These are phyloP conservation scores for Neurospora crassa DNA, from an alignment of 2,329 filamentous ascomycete species.

Conservation along the genomic window DNA sequence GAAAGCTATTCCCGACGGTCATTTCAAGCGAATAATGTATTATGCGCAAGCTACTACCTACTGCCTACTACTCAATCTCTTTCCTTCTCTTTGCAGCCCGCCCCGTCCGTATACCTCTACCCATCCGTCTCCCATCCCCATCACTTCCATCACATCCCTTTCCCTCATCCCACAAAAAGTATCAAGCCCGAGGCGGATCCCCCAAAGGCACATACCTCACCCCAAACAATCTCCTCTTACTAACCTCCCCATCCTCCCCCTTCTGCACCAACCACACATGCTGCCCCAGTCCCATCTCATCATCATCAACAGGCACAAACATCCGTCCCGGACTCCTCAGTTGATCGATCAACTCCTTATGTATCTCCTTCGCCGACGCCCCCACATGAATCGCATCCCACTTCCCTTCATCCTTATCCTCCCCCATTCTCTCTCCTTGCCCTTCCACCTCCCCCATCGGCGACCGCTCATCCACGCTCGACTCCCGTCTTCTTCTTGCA, in stretches of 20 bases:
- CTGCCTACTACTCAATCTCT: neutral
- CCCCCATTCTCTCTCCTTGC: slow-evolving; percentile 17
- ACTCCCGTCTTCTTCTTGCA: too few relatives aligned
- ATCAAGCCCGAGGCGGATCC: slow-evolving; percentile 43
- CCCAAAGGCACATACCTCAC: slow-evolving; percentile 72
- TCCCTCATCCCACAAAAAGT: neutral
- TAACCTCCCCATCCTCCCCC: slow-evolving; percentile 51
- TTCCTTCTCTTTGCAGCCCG: neutral
- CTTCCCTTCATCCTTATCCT: slow-evolving; percentile 35
- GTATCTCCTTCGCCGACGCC: slow-evolving; percentile 68
- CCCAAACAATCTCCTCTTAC: slow-evolving; percentile 53
- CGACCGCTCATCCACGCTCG: too few relatives aligned
- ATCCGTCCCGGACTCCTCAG: slow-evolving; percentile 68
- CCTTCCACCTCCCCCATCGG: neutral
- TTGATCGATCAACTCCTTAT: slow-evolving; percentile 65
- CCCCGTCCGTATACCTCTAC: neutral
- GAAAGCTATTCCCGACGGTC: neutral
- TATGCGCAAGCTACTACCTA: neutral
- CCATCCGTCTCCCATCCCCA: neutral
- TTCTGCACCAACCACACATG: slow-evolving; percentile 70
- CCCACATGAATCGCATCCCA: slow-evolving; percentile 97
- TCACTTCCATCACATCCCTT: neutral
- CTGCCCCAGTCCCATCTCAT: slow-evolving; percentile 38
- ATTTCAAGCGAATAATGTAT: neutral
- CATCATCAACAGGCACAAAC: slow-evolving; percentile 66